phyloP scores from a whole-genome alignment of 192 early-diverging fungal genomes.

The Gorgonomyces haynaldii region DNA sequence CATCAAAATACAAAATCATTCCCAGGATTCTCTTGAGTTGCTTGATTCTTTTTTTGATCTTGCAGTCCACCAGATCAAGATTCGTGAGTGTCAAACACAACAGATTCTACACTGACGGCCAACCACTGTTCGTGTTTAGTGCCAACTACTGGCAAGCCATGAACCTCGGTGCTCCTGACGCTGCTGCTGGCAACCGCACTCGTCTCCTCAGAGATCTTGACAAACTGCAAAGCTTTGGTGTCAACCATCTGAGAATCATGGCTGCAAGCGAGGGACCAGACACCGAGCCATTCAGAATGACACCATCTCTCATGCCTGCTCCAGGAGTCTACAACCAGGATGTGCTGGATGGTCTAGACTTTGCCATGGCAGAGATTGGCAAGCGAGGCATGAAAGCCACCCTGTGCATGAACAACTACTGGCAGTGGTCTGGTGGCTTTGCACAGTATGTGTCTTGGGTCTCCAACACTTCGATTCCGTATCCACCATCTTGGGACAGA shows the following conservation, averaged over 20 bases:
- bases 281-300: background rate
- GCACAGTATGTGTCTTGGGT: background rate
- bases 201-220: background rate
- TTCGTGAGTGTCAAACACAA: background rate
- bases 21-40: too few relatives aligned
- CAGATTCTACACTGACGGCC: background rate
- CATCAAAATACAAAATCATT: too few relatives aligned
- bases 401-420: background rate
- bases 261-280: background rate
- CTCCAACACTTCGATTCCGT: background rate
- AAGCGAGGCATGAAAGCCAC: background rate
- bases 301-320: background rate
- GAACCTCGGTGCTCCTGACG: background rate
- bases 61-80: background rate
- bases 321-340: background rate
- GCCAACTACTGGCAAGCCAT: constrained; percentile 1
- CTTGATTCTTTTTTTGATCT: too few relatives aligned
- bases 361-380: background rate
- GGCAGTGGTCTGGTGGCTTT: constrained; percentile 1
- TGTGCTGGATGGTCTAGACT: background rate
- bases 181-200: background rate
- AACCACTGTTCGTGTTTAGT: background rate
- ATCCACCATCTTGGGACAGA: background rate
- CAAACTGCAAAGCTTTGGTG: background rate
- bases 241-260: background rate